These are phyloP conservation scores for Fusarium subtropicale DNA, from an alignment of 2,329 filamentous ascomycete species.

Conservation along the genomic window DNA sequence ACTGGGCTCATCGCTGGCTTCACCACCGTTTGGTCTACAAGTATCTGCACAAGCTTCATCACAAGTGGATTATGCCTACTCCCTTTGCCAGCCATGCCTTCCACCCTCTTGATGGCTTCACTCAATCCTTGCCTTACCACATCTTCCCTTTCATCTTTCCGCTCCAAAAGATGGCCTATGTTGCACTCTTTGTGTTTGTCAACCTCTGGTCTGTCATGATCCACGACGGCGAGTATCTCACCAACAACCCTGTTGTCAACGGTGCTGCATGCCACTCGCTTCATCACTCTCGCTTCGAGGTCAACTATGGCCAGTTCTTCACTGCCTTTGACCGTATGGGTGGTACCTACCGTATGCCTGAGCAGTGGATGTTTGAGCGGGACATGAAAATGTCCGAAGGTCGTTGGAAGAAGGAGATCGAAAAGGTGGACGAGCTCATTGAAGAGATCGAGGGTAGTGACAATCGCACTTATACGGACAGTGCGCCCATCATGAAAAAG, in stretches of 20 bases:
- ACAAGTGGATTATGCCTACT: constrained; percentile 99
- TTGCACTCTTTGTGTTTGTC: constrained; percentile 88
- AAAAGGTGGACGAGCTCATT: constrained; percentile 70
- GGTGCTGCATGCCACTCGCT: constrained; percentile 87
- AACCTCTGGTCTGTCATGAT: constrained; percentile 98
- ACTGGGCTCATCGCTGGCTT: constrained; percentile 89
- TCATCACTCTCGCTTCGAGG: constrained; percentile 72
- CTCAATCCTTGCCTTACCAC: constrained; percentile 91
- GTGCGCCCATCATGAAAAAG: constrained; percentile 59
- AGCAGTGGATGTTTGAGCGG: constrained; percentile 84
- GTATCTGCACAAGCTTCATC: constrained; percentile 92
- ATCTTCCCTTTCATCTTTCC: constrained; percentile 93
- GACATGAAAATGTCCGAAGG: constrained; percentile 86
- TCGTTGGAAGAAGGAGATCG: constrained; percentile 81
- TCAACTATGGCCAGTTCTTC: constrained; percentile 94
- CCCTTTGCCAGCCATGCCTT: constrained; percentile 94
- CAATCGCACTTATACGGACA: constrained; percentile 59
- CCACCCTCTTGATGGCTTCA: constrained; percentile 91
- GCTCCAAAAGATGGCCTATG: constrained; percentile 89
- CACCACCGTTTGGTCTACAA: constrained; percentile 86
- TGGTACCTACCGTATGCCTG: constrained; percentile 87
- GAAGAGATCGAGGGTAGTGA: constrained; percentile 74
- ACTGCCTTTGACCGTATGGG: constrained; percentile 91
- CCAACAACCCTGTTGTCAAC: constrained; percentile 91
- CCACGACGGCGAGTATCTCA: constrained; percentile 93